Evolutionary conservation across 331 rosid species (phyloP), one percentile per base, ranked within the genome.

Genomic region (Pyracantha coccinea): DNA sequence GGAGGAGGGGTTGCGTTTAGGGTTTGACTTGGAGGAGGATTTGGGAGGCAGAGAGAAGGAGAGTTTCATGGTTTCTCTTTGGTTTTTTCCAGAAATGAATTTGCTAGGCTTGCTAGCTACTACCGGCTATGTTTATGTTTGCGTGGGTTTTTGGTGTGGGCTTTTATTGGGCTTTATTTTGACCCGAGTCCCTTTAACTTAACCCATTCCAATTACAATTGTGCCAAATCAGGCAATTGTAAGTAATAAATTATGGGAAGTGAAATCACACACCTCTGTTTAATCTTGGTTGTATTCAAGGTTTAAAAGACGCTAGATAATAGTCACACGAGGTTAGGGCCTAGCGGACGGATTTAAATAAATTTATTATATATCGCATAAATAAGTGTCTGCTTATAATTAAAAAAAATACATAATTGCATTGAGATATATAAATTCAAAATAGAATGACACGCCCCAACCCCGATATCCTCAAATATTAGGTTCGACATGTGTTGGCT

Each of bases 21-120:
- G 66, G 67, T 72, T 89, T 28, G 70, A 78, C 33, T 83, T 88
- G 0, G 91, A 70, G 52, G 88, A 84, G 32, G 90, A 68, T 71
- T 84, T 79, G 20, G 88, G 71, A 24, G 85, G 86, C 21, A 83
- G 73, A 3, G 96, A 86, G 78, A 90, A 88, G 0, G 91, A 89
- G 8, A 89, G 78, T 35, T 85, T 89, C 95, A 87, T 89, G 44
- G 44, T 15, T 62, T 28, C 67, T 2, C 4, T 25, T 3, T 4
- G 19, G 14, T 24, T 59, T 59, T 24, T 14, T 8, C 29, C 8
- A 62, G 41, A 62, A 14, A 25, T 7, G 33, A 59, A 12, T 14
- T 25, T 20, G 61, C 61, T n/a, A n/a, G n/a, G n/a, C n/a, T n/a
- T n/a, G n/a, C n/a, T n/a, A n/a, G 45, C 45, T 63, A 3, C 68